Evolutionary conservation across 345 rosid genomes (phyloP), one percentile per base, ranked within the genome.

Genomic region (Euphorbia lathyris): DNA sequence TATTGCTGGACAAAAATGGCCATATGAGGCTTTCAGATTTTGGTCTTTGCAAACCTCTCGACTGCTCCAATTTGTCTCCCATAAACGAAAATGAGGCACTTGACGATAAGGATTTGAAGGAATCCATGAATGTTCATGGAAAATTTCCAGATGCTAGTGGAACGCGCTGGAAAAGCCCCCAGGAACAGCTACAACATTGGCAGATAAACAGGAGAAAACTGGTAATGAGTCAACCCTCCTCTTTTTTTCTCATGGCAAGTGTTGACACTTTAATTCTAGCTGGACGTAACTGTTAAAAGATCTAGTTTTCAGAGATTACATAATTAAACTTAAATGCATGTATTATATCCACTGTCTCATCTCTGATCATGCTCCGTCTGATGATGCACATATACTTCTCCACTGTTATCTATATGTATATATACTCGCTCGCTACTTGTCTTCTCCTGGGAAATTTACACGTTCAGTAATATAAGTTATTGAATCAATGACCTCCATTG

Each of bases 21-120:
- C 98, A 91, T 74, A 81, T 88, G 91, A 91, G 86, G 88, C 87
- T 94, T 68, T 94, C 97, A 26, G 98, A 94, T 81, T 93, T 94
- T 85, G 98, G 97, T 81, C 94, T 94, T 70, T 94, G 98, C 87
- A 94, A 94, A 78, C 97, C 98, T 73, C 92, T 94, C 63, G 95
- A 91, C 76, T 88, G 94, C 76, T 76, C 92, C 71, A 81, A 77
- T 79, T 82, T 94, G 71, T 86, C 87, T 51, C 76, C 90, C 57
- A 84, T 91, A 68, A 79, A 82, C 72, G 97, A 89, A 79, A 82
- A 91, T 66, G 94, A 89, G 77, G 84, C 80, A 19, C 77, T 90
- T 62, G 89, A 86, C 70, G 97, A 87, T 68, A 86, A 80, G 62
- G 89, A 75, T 78, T 83, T 83, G 63, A 83, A 81, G 75, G 96